phyloP scores from a whole-genome alignment of 2,329 filamentous ascomycete genomes.

The Colletotrichum sp. region DNA sequence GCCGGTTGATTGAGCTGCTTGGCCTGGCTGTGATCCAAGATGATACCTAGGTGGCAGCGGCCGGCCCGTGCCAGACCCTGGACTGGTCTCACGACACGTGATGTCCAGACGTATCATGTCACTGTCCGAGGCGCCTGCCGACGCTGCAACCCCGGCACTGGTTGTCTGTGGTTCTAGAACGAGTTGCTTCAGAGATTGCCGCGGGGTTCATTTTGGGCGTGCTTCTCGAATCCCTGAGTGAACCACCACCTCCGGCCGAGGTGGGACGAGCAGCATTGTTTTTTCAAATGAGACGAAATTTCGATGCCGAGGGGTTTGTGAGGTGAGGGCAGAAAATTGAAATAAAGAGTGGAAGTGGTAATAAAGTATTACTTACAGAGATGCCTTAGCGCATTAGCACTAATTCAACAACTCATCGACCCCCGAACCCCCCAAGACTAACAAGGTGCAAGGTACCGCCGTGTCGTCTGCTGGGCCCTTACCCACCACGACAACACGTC shows the following conservation, averaged over 20 bases:
- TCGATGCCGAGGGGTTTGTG: neutral
- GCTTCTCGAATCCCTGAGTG: neutral
- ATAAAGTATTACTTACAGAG: neutral
- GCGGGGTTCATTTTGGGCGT: neutral
- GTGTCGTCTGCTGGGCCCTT: neutral
- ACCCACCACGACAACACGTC: neutral
- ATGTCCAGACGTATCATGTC: neutral
- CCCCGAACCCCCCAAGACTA: neutral
- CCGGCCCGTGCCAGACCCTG: conserved; percentile 2
- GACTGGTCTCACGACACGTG: neutral
- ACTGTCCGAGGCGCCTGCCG: neutral
- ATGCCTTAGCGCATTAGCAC: conserved; percentile 6
- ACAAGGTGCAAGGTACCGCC: neutral
- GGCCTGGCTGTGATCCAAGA: neutral
- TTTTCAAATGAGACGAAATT: neutral
- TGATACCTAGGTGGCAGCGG: neutral
- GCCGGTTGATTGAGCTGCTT: neutral
- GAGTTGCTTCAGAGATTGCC: neutral
- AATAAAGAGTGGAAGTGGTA: neutral
- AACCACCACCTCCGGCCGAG: neutral
- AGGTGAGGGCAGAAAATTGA: neutral
- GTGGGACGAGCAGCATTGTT: neutral
- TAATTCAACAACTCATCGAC: conserved; percentile 11
- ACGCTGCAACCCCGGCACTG: neutral
- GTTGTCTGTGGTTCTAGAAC: neutral